Evolutionary conservation across 768 basidiomycete species (phyloP), one percentile per base, ranked within the genome.

Genomic region (Leccinellum luteum): DNA sequence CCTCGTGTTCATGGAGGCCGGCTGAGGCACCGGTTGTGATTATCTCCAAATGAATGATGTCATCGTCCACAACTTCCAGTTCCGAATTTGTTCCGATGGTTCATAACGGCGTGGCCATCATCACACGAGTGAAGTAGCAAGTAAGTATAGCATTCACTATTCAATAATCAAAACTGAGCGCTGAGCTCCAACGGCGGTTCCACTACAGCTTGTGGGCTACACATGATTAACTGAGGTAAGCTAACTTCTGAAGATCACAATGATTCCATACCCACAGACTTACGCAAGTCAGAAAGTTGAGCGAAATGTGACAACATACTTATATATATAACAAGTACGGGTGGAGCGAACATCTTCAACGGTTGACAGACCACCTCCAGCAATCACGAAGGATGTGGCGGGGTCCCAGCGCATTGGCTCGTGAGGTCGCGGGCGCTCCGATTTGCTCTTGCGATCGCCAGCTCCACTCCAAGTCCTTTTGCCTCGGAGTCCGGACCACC

Each of bases 121-220:
- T 41, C 38, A 41, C 38, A 28, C 28, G 17, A n/a, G n/a, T 41
- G 38, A 38, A 38, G 35, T 17, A 10, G n/a, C 38, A 19, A 43
- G 17, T 41, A 10, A 15, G 17, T 38, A 38, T 10, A 41, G 19
- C 38, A 35, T 38, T 38, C 35, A 28, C 27, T 27, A 27, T 27
- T 27, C 27, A 38, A n/a, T 38, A 1, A 4, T n/a, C 10, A n/a
- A 38, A n/a, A n/a, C n/a, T n/a, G n/a, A n/a, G n/a, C 9, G 19
- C 41, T 17, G 13, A 19, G 32, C 47, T 61, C 58, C 59, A 27
- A 54, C 8, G 28, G 21, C 3, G 43, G 12, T 14, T 44, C 21
- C 21, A 58, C 48, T 30, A 69, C 68, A 70, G 64, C 12, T 69
- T 70, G 70, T 41, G 38, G 43, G 49, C 21, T 47, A 55, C 31